Evolutionary conservation across 225 moss, liverwort and hornwort genomes (phyloP), one percentile per base, ranked within the genome.

Genomic region (Antitrichia curtipendula): DNA sequence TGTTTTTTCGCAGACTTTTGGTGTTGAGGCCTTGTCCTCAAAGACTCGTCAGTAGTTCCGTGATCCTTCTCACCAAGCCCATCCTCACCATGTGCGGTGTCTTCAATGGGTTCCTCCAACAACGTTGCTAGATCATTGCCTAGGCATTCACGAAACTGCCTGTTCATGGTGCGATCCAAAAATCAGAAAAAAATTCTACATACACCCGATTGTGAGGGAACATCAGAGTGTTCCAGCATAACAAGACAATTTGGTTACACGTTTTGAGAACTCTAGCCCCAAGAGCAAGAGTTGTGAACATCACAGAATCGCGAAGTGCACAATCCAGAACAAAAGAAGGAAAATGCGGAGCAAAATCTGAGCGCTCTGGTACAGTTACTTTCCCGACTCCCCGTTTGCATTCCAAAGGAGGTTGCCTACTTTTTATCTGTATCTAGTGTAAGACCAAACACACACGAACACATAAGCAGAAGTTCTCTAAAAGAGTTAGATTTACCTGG

Each of bases 91-190:
- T 85, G 88, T 62, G 81, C 59, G 20, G 85, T 86, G 82, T 81
- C 87, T 62, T 80, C 86, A 70, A 82, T 66, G 58, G 90, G 61
- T 84, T 83, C 88, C 74, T 91, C 84, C 81, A 93, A 87, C 89
- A 96, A 87, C 49, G 82, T 88, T 27, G 81, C 88, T 27, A 96
- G 84, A 84, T 95, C 89, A 76, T 91, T 90, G 57, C 94, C 93
- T 43, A 95, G 62, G 88, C 96, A 96, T 61, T 96, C 94, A 54
- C 88, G 90, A 86, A 94, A 95, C 82, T 92, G 90, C 90, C 92
- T 93, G 92, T 84, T 89, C 75, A 85, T 40, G 14, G 54, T 64
- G 82, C 70, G 79, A 54, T 70, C 50, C 71, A 58, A 45, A n/a
- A 78, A 68, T 79, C 82, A 88, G 88, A 79, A 65, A 45, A 68